Percentiles rank a stretch among this genome's conserved stretches.
These are phyloP conservation scores for Camellia sinensis DNA, from an alignment of 148 eudicot genomes.

Conservation along the genomic window DNA sequence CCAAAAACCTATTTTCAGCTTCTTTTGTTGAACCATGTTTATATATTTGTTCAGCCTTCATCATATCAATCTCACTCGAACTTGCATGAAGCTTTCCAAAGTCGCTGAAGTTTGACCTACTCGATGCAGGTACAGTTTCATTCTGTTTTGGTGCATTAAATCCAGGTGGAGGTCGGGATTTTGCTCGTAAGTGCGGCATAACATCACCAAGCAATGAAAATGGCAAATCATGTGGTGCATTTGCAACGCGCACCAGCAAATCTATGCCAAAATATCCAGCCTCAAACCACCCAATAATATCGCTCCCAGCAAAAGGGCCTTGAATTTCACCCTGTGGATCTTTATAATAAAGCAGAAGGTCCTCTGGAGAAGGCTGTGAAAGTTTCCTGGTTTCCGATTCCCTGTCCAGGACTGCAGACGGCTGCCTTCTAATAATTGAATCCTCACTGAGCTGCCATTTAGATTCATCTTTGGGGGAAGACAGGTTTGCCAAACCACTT, in stretches of 20 bases:
- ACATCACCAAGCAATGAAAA: conserved; percentile 80
- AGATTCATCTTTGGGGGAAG: conserved; percentile 35
- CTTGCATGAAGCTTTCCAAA: conserved; percentile 44
- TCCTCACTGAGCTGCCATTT: conserved; percentile 44
- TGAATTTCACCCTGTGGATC: conserved; percentile 92
- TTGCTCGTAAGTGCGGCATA: conserved; percentile 93
- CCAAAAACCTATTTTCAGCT: conserved; percentile 77
- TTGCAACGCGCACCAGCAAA: conserved; percentile 70
- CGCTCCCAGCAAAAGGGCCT: conserved; percentile 90
- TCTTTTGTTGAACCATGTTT: conserved; percentile 48
- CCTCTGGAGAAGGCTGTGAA: conserved; percentile 72
- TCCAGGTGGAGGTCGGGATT: conserved; percentile 90
- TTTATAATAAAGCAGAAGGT: conserved; percentile 73
- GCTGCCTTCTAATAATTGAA: conserved; percentile 46
- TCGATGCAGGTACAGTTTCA: conserved; percentile 50
- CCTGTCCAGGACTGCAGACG: conserved; percentile 41
- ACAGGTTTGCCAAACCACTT: conserved; percentile 29
- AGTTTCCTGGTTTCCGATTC: conserved; percentile 49
- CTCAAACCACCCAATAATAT: conserved; percentile 98
- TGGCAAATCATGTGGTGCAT: conserved; percentile 62
- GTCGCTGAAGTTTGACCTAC: conserved; percentile 40
- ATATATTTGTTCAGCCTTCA: conserved; percentile 48
- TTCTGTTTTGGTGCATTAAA: conserved; percentile 57
- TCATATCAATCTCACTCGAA: conserved; percentile 38
- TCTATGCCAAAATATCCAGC: conserved; percentile 94